A percentile compares a stretch with the other conserved stretches of the same genome.
phyloP scores from a whole-genome alignment of 352 stramenopile genomes.

The Pythium myriotylum region DNA sequence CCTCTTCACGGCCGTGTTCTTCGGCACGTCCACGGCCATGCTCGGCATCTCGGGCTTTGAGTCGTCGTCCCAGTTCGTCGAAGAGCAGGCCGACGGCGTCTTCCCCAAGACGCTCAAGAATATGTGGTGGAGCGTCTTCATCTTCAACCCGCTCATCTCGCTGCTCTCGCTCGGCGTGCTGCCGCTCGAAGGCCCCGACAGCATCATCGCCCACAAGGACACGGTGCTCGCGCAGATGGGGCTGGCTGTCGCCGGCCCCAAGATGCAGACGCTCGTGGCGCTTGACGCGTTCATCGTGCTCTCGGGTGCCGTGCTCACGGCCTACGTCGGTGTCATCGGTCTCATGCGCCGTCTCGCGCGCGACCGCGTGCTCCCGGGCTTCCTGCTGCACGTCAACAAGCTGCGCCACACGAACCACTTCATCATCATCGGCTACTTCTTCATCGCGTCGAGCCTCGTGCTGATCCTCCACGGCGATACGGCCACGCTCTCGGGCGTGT shows the following conservation, averaged over 20 bases:
- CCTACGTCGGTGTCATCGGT: constrained; percentile 93
- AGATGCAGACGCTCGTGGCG: constrained; percentile 78
- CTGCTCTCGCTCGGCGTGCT: constrained; percentile 91
- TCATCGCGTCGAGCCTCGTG: constrained; percentile 88
- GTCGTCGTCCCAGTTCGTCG: constrained; percentile 94
- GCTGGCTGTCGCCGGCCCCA: constrained; percentile 70
- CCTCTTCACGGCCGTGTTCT: constrained; percentile 88
- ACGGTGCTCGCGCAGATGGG: constrained; percentile 92
- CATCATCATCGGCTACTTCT: constrained; percentile 92
- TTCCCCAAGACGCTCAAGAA: constrained; percentile 94
- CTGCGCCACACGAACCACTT: constrained; percentile 90
- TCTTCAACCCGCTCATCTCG: constrained; percentile 95
- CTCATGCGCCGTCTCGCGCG: constrained; percentile 92
- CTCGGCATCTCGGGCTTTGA: constrained; percentile 95
- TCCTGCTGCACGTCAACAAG: constrained; percentile 82
- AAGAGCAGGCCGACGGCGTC: constrained; percentile 94
- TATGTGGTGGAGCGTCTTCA: constrained; percentile 93
- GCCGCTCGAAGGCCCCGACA: constrained; percentile 68
- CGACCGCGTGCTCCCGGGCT: constrained; percentile 84
- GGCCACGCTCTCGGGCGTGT: constrained; percentile 92
- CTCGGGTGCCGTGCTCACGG: constrained; percentile 91
- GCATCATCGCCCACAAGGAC: constrained; percentile 84
- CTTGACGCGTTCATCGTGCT: constrained; percentile 95
- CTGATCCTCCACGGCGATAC: constrained; percentile 91
- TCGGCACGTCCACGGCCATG: constrained; percentile 93